phyloP scores from a whole-genome alignment of 106 monocot genomes.

The Allium cepa region DNA sequence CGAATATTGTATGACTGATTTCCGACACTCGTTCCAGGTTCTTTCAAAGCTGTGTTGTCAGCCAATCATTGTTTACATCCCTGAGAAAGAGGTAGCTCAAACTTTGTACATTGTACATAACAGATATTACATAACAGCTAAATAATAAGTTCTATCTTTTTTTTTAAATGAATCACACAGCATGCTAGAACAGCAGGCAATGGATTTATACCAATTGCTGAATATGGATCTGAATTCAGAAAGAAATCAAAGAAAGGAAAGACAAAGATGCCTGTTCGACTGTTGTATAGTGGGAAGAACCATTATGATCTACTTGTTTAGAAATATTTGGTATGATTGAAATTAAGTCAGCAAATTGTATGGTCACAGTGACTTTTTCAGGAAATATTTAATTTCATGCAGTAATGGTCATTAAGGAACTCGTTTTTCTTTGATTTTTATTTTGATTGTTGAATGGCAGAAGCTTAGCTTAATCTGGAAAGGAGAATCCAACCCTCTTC shows the following conservation, averaged over 20 bases:
- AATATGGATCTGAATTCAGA: constrained; percentile 73
- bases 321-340: neutral
- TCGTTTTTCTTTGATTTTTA: too few relatives aligned
- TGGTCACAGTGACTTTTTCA: too few relatives aligned
- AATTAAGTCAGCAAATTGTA: too few relatives aligned
- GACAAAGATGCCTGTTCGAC: constrained; percentile 46
- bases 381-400: too few relatives aligned
- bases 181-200: constrained; percentile 35
- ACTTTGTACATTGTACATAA: too few relatives aligned
- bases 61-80: constrained; percentile 83
- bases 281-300: constrained; percentile 78
- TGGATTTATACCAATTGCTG: constrained; percentile 87
- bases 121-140: too few relatives aligned
- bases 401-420: too few relatives aligned
- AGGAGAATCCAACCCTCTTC: too few relatives aligned
- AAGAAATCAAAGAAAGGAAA: constrained; percentile 44
- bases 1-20: too few relatives aligned
- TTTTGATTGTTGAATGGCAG: too few relatives aligned
- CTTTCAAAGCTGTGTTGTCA: constrained; percentile 77
- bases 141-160: too few relatives aligned
- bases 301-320: constrained; percentile 87
- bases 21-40: constrained; percentile 34
- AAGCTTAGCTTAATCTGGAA: too few relatives aligned
- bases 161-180: constrained; percentile 15
- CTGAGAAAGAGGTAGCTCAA: constrained; percentile 66